Percentiles rank a stretch among this genome's conserved stretches.
phyloP scores from a whole-genome alignment of 208 protist genomes.

The Acanthamoeba culbertsoni region DNA sequence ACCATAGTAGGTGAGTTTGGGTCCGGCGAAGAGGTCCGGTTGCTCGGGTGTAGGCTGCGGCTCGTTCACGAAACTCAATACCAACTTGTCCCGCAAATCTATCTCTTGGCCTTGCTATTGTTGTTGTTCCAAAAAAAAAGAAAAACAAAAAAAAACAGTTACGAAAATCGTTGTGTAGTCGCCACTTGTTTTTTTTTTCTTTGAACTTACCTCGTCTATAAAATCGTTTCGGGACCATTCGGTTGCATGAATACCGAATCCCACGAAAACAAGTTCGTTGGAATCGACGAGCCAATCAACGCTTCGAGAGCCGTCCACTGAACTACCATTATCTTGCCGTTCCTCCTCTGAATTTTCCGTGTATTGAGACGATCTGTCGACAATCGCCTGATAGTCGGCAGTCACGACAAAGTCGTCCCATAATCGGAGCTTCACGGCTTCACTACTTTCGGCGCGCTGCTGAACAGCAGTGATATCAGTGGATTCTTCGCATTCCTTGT shows the following conservation, averaged over 20 bases:
- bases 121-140: background rate
- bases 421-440: background rate
- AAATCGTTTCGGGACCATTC: background rate
- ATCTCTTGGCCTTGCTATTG: background rate
- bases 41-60: background rate
- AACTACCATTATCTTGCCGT: background rate
- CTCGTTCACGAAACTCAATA: conserved; percentile 13
- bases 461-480: too few species aligned
- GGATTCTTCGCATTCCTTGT: too few species aligned
- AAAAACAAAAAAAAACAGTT: background rate
- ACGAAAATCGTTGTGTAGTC: too few species aligned
- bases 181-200: too few species aligned
- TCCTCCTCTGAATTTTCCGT: background rate
- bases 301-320: background rate
- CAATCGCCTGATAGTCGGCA: background rate
- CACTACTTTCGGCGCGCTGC: background rate
- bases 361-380: background rate
- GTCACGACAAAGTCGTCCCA: conserved; percentile 26
- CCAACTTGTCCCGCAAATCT: background rate
- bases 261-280: background rate
- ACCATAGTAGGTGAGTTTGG: conserved; percentile 30
- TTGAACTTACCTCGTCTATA: background rate
- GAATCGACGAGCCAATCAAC: background rate
- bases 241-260: background rate
- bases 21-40: background rate